Conservation (phyloP, 1,139 yeast species). For the Kodamaea fungicola region DNA sequence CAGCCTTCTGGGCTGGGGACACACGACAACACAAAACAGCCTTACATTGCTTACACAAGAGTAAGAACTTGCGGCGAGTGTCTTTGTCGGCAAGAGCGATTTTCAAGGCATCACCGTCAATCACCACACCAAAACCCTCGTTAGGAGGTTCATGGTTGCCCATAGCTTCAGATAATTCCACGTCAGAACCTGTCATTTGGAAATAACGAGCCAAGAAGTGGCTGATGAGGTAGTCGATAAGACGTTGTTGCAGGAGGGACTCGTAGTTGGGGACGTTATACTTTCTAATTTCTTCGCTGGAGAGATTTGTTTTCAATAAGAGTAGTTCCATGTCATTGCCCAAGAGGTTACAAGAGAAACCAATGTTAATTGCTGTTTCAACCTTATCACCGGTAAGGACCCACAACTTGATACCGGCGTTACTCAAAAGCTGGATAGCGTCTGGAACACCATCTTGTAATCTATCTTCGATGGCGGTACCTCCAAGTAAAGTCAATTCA, state of each 20-base stretch:
- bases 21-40: conserved; percentile 96
- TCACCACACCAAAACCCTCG: conserved; percentile 75
- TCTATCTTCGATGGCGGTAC: conserved; percentile 51
- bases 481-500: conserved; percentile 44
- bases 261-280: conserved; percentile 31
- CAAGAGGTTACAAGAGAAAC: conserved; percentile 48
- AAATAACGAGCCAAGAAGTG: conserved; percentile 63
- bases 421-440: conserved; percentile 39
- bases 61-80: conserved; percentile 63
- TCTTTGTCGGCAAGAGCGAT: conserved; percentile 59
- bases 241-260: conserved; percentile 19
- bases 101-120: conserved; percentile 91
- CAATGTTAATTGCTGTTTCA: conserved; percentile 51
- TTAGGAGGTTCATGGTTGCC: conserved; percentile 75
- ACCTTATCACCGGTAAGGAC: conserved; percentile 52
- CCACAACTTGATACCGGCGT: conserved; percentile 52
- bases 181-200: conserved; percentile 56
- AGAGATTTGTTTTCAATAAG: conserved; percentile 35
- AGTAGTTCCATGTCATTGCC: conserved; percentile 45
- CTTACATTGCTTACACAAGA: conserved; percentile 88
- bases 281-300: conserved; percentile 29
- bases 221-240: conserved; percentile 55
- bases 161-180: conserved; percentile 59
- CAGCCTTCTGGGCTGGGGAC: conserved; percentile 95
- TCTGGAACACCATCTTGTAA: conserved; percentile 53